phyloP scores from a whole-genome alignment of 2,329 filamentous ascomycete genomes.

The Pestalotiopsis sp. region DNA sequence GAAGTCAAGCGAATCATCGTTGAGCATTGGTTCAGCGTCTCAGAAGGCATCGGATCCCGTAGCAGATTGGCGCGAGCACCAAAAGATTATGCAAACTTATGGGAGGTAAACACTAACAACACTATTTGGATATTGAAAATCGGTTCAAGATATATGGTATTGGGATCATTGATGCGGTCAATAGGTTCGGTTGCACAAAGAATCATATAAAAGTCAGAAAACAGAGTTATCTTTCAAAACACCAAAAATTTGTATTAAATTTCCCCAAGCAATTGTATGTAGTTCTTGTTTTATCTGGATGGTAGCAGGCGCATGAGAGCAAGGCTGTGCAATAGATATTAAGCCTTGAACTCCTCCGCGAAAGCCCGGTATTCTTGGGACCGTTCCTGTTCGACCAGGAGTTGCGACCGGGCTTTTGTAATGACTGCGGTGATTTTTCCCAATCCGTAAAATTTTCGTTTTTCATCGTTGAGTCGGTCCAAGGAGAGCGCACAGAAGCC shows the following conservation, averaged over 20 bases:
- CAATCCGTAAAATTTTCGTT: neutral
- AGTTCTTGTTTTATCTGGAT: neutral
- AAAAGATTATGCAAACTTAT: neutral
- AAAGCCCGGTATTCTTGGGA: neutral
- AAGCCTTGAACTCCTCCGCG: neutral
- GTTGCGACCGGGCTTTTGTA: neutral
- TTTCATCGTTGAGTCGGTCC: neutral
- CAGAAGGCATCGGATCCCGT: constrained; percentile 4
- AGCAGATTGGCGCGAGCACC: constrained; percentile 2
- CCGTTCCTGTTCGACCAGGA: neutral
- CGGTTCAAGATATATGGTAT: neutral
- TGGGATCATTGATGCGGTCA: neutral
- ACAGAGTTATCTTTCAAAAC: neutral
- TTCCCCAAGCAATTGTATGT: neutral
- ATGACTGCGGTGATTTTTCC: neutral
- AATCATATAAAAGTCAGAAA: neutral
- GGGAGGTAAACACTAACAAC: neutral
- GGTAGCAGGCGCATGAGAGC: neutral
- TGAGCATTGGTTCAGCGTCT: neutral
- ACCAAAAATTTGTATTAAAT: neutral
- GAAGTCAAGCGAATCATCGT: neutral
- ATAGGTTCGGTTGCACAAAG: neutral
- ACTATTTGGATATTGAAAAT: neutral
- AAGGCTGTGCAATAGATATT: neutral
- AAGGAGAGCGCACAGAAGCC: neutral